These are phyloP conservation scores for Suhomyces coccinellae DNA, from an alignment of 1,139 yeast species.

Conservation along the genomic window DNA sequence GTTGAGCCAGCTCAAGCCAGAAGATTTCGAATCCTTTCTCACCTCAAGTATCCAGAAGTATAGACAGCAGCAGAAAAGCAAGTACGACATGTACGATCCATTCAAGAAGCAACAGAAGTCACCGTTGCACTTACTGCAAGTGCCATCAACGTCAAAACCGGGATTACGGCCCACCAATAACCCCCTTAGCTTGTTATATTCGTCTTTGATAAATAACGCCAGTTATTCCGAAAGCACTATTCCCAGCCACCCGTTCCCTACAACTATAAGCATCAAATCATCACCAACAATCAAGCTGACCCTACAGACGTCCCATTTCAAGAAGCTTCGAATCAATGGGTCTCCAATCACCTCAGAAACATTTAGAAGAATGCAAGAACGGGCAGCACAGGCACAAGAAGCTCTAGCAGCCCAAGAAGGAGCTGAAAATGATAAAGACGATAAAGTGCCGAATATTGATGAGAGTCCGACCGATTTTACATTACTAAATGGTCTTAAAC, in stretches of 20 bases:
- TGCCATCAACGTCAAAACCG: neutral
- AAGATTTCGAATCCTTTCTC: slow-evolving; percentile 40
- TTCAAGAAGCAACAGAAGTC: slow-evolving; percentile 5
- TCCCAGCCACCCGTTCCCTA: slow-evolving; percentile 15
- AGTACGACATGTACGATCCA: slow-evolving; percentile 17
- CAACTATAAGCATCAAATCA: slow-evolving; percentile 30
- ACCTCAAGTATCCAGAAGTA: slow-evolving; percentile 34
- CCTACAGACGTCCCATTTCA: slow-evolving; percentile 41
- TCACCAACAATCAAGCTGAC: slow-evolving; percentile 42
- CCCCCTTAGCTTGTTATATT: slow-evolving; percentile 19
- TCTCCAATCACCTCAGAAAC: slow-evolving; percentile 38
- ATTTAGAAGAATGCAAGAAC: slow-evolving; percentile 14
- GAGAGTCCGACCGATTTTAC: slow-evolving; percentile 1
- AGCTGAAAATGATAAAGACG: neutral
- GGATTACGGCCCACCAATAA: slow-evolving; percentile 8
- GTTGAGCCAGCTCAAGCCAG: slow-evolving; percentile 1
- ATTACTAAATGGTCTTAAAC: slow-evolving; percentile 12
- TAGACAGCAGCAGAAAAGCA: slow-evolving; percentile 29
- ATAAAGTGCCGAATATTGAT: neutral
- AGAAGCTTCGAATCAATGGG: slow-evolving; percentile 46
- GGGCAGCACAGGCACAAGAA: slow-evolving; percentile 1
- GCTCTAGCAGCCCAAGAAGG: neutral
- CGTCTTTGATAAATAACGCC: slow-evolving; percentile 14
- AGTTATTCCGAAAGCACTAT: neutral
- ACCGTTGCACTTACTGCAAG: neutral